phyloP scores from a whole-genome alignment of 768 basidiomycete genomes.

The Tubosaeta sp. region DNA sequence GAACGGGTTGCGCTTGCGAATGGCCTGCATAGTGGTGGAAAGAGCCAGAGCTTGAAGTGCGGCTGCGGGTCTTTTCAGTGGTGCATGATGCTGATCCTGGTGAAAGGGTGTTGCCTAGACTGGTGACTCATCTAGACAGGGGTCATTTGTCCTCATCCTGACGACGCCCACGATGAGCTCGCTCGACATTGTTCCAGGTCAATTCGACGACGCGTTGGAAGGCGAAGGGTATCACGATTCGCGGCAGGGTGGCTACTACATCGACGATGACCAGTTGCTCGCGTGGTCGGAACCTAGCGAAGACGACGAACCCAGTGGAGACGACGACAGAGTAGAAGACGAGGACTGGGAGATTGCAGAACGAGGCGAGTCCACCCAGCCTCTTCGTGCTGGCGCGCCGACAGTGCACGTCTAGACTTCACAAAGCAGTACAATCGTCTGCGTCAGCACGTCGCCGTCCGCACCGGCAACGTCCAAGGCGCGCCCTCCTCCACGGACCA shows the following conservation, averaged over 20 bases:
- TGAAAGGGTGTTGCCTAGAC: slow-evolving; percentile 11
- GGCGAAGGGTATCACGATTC: slow-evolving; percentile 13
- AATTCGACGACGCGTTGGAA: slow-evolving; percentile 59
- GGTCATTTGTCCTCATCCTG: slow-evolving; percentile 4
- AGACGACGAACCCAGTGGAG: slow-evolving; percentile 35
- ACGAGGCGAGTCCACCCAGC: slow-evolving; percentile 48
- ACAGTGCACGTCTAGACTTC: slow-evolving; percentile 60
- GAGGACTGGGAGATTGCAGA: slow-evolving; percentile 89
- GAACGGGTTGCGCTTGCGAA: slow-evolving; percentile 48
- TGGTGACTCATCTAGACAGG: slow-evolving; percentile 8
- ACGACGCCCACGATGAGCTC: slow-evolving; percentile 16
- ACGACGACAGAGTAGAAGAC: slow-evolving; percentile 64
- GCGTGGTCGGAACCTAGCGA: slow-evolving; percentile 30
- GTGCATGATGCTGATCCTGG: too few species aligned
- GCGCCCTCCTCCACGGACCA: slow-evolving; percentile 48
- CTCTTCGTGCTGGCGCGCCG: background rate
- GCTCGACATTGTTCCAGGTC: slow-evolving; percentile 41
- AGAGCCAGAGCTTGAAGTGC: background rate
- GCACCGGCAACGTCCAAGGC: slow-evolving; percentile 65
- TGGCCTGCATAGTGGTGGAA: slow-evolving; percentile 16
- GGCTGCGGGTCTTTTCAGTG: background rate
- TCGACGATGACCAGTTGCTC: slow-evolving; percentile 38
- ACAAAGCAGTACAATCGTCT: slow-evolving; percentile 98
- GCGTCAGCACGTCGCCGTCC: slow-evolving; percentile 84
- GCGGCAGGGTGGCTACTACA: slow-evolving; percentile 36